These are phyloP conservation scores for Aspergillus eucalypticola DNA, from an alignment of 2,329 filamentous ascomycete species.

Conservation along the genomic window DNA sequence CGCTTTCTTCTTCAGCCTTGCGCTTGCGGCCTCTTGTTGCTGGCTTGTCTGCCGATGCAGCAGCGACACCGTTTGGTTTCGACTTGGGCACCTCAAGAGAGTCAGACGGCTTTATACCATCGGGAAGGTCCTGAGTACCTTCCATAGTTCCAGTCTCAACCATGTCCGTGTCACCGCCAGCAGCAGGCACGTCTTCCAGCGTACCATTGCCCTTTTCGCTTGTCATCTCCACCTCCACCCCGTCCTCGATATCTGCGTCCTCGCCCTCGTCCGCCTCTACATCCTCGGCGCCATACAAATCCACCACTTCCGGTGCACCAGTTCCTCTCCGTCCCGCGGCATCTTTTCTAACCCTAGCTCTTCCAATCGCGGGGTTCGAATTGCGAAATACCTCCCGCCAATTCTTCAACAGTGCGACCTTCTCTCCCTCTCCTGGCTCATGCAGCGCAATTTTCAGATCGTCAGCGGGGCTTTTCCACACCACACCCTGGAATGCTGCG, in stretches of 20 bases:
- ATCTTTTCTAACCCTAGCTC: constrained; percentile 21
- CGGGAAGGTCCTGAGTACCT: constrained; percentile 17
- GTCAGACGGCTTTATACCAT: constrained; percentile 12
- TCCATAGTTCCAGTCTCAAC: neutral
- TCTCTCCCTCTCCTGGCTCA: constrained; percentile 42
- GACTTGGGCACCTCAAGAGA: neutral
- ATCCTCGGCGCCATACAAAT: neutral
- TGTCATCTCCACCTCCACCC: neutral
- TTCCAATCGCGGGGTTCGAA: constrained; percentile 33
- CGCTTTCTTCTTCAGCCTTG: constrained; percentile 18
- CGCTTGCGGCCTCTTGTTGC: constrained; percentile 23
- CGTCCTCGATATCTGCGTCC: neutral
- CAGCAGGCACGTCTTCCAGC: neutral
- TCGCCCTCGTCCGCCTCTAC: neutral
- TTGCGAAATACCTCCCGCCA: constrained; percentile 49
- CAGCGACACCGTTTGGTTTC: neutral
- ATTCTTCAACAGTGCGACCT: constrained; percentile 48
- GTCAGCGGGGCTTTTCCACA: constrained; percentile 39
- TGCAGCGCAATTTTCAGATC: constrained; percentile 32
- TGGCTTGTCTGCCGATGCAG: neutral
- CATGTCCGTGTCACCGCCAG: neutral
- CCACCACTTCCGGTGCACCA: neutral
- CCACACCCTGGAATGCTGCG: constrained; percentile 40
- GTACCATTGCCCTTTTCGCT: neutral
- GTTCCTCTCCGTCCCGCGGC: neutral